Evolutionary conservation across 1,284 basidiomycete genomes (phyloP), one percentile per base, ranked within the genome.

Genomic region (Caloboletus firmus): DNA sequence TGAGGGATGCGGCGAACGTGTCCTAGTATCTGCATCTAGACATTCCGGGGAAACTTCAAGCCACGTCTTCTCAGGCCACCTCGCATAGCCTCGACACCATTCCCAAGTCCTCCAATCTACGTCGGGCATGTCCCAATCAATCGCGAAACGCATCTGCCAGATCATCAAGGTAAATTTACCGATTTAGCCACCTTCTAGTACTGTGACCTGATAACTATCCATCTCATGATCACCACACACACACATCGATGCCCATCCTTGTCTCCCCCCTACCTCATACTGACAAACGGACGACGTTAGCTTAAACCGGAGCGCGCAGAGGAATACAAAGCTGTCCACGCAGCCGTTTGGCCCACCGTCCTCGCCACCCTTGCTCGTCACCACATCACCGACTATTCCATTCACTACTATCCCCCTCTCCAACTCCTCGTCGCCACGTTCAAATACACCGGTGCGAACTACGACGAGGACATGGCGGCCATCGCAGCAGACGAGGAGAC

Each of bases 351-450:
- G 87, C 87, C 87, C 1, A 75, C 80, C 24, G 88, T 91, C 5
- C 81, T 91, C 31, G 81, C 77, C 13, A 79, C 87, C 5, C 76
- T 91, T 26, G 76, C 79, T 52, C 76, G 79, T n/a, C 80, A 86
- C 45, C 81, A 91, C 66, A 80, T 91, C 53, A 75, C 76, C 39
- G 89, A 92, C 71, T 92, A 91, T 67, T 88, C 87, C 31, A 92
- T 92, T 63, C 76, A 89, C 63, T 79, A 87, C 63, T 80, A 83
- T 70, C 75, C 82, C 47, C 77, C 82, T 17, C 71, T 87, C 52
- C 72, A 80, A 26, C 78, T 92, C 30, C 78, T 92, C 17, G 82
- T 91, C 58, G 88, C 88, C 30, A 81, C 74, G 37, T 84, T 87
- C 73, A 87, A 85, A 61, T 87, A 87, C 62, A 78, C 71, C 0